phyloP scores from a whole-genome alignment of 1,139 yeast species.

The Kodamaea sp. region DNA sequence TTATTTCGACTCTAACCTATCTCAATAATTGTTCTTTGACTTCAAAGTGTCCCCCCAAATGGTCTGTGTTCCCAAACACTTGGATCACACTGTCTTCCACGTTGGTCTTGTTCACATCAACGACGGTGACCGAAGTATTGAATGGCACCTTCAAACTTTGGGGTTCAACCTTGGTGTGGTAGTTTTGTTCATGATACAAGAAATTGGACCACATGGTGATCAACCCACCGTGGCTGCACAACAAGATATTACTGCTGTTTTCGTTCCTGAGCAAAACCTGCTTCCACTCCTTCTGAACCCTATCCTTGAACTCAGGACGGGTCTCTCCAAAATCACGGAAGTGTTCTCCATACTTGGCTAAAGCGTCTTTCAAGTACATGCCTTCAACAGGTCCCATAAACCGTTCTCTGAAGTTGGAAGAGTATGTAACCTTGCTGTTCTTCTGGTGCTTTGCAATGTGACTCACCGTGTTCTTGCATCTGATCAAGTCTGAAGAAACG shows the following conservation, averaged over 20 bases:
- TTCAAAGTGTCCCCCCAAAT: constrained; percentile 58
- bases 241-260: constrained; percentile 49
- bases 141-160: constrained; percentile 61
- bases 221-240: constrained; percentile 89
- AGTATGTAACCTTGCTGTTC: constrained; percentile 18
- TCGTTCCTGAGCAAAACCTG: constrained; percentile 40
- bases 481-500: constrained; percentile 58
- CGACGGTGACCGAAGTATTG: constrained; percentile 70
- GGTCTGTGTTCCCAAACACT: constrained; percentile 61
- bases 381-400: constrained; percentile 82
- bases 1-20: too few species aligned
- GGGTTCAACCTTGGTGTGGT: constrained; percentile 34
- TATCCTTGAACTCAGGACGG: constrained; percentile 40
- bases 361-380: constrained; percentile 67
- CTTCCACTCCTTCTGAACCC: constrained; percentile 56
- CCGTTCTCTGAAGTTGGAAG: constrained; percentile 65
- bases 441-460: constrained; percentile 37
- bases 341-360: constrained; percentile 37
- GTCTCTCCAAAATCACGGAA: constrained; percentile 48
- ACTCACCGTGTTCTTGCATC: constrained; percentile 59
- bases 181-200: constrained; percentile 39
- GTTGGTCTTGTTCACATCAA: constrained; percentile 50
- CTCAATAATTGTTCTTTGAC: constrained; percentile 50
- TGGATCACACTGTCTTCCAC: constrained; percentile 42
- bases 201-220: constrained; percentile 60